These are phyloP conservation scores for Saraca asoca DNA, from an alignment of 331 rosid genomes.

Conservation along the genomic window DNA sequence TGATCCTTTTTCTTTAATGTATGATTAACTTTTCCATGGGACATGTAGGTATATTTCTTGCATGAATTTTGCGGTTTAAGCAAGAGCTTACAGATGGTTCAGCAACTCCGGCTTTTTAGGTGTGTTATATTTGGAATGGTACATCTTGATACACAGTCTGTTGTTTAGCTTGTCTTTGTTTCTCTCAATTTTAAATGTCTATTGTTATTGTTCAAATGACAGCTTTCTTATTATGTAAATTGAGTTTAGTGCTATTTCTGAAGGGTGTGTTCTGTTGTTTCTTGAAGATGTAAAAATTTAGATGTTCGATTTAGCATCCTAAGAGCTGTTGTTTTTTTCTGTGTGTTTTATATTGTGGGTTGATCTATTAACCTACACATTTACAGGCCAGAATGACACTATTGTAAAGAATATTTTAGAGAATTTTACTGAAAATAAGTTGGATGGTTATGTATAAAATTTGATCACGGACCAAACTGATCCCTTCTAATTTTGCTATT, in stretches of 20 bases:
- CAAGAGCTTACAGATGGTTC: conserved; percentile 93
- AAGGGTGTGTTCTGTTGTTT: conserved; percentile 12
- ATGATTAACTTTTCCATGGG: conserved; percentile 30
- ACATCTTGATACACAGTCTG: conserved; percentile 5
- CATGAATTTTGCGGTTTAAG: conserved; percentile 89
- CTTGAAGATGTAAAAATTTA: not conserved
- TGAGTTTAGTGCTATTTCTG: not conserved
- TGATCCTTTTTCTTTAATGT: conserved; percentile 5
- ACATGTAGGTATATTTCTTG: conserved; percentile 74
- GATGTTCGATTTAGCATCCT: conserved; percentile 14
- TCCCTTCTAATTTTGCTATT: conserved; percentile 6
- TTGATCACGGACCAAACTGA: not conserved
- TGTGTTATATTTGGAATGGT: conserved; percentile 33
- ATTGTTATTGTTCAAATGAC: conserved; percentile 25
- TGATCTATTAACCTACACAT: too few relatives aligned
- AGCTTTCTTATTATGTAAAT: not conserved
- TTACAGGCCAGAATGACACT: too few relatives aligned
- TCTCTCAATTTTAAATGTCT: not conserved
- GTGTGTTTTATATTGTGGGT: too few relatives aligned
- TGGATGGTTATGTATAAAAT: conserved; percentile 6
- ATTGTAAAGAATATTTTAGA: too few relatives aligned
- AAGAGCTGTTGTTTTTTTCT: not conserved
- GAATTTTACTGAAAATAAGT: conserved; percentile 7
- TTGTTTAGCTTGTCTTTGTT: conserved; percentile 24
- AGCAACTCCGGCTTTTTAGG: conserved; percentile 90